Base-by-base conservation (phyloP, 768 basidiomycete species). In the Gelatoporia subvermispora region DNA sequence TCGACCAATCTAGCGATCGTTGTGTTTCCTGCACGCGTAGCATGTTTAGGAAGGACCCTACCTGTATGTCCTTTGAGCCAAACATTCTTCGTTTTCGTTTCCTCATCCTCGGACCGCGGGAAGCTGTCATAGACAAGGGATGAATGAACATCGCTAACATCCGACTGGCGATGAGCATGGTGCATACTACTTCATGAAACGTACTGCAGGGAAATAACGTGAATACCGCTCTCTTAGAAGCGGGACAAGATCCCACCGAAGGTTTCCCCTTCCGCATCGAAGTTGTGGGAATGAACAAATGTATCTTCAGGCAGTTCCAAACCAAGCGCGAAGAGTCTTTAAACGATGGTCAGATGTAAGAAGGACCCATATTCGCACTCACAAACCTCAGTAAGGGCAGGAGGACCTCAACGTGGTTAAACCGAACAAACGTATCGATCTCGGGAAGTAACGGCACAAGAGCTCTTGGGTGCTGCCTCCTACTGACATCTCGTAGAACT, bases 131-230 rank as follows among this genome's bases (percentile, higher is more conserved):
- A 21, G 4, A 25, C 3, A 8, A 20, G 8, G 10, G 35, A 4
- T 17, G 8, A 34, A 2, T 2, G 13, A 18, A 8, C n/a, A 21
- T 17, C 20, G n/a, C 46, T 49, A 15, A 44, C 10, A 1, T 16
- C 1, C 21, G 3, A 4, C n/a, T n/a, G n/a, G n/a, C n/a, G n/a
- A n/a, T n/a, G n/a, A n/a, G n/a, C n/a, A n/a, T n/a, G n/a, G 11
- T 38, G 47, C 78, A 15, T 25, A 81, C 82, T 84, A 85, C 66
- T 84, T 83, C 80, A 84, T 83, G 61, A 78, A 82, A 40, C 82
- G 71, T 5, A 77, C 82, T 83, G 46, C 2, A n/a, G 5, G 3
- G 13, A 8, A 5, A 4, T 3, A 21, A 4, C 3, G 38, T 13
- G 28, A 31, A 7, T 31, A 31, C 7, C 28, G 7, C 5, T 31